Conservation (phyloP, 371 early-diverging fungal genomes). For the Parasitella parasitica region DNA sequence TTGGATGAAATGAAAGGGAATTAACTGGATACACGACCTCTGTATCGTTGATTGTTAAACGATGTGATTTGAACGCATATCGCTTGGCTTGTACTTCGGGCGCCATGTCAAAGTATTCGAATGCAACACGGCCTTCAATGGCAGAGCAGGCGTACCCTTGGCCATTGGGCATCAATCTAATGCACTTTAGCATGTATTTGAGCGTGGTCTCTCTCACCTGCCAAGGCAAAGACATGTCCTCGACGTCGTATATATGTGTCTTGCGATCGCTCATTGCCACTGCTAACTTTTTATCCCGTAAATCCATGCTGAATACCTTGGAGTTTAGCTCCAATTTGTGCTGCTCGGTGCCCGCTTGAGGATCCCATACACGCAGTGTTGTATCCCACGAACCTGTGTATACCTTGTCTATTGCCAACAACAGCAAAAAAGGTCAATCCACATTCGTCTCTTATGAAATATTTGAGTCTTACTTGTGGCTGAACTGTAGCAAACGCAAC, state of each 20-base stretch:
- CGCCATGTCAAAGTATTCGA: conserved; percentile 86
- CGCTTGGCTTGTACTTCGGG: conserved; percentile 68
- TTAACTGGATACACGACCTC: conserved; percentile 95
- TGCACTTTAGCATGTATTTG: conserved; percentile 80
- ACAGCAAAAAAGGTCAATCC: not conserved
- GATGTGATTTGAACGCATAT: conserved; percentile 96
- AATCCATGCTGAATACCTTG: conserved; percentile 81
- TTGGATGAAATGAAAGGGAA: conserved; percentile 89
- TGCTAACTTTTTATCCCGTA: conserved; percentile 67
- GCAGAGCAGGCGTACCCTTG: conserved; percentile 85
- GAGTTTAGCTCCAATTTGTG: conserved; percentile 49
- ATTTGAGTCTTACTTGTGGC: conserved; percentile 41
- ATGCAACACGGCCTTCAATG: conserved; percentile 93
- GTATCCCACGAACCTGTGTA: conserved; percentile 93
- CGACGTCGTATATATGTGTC: conserved; percentile 81
- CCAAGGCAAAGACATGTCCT: conserved; percentile 73
- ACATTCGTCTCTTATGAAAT: not conserved
- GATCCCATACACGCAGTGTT: conserved; percentile 80
- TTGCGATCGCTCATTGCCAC: conserved; percentile 81
- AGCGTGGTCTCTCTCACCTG: conserved; percentile 78
- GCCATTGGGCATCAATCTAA: conserved; percentile 82
- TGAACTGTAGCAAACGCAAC: conserved; percentile 63
- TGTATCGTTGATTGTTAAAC: conserved; percentile 70
- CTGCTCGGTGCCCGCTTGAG: conserved; percentile 55
- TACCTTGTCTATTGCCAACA: conserved; percentile 56